Evolutionary conservation across 768 basidiomycete genomes (phyloP).

Genomic region (Tricholoma hemisulphureum): DNA sequence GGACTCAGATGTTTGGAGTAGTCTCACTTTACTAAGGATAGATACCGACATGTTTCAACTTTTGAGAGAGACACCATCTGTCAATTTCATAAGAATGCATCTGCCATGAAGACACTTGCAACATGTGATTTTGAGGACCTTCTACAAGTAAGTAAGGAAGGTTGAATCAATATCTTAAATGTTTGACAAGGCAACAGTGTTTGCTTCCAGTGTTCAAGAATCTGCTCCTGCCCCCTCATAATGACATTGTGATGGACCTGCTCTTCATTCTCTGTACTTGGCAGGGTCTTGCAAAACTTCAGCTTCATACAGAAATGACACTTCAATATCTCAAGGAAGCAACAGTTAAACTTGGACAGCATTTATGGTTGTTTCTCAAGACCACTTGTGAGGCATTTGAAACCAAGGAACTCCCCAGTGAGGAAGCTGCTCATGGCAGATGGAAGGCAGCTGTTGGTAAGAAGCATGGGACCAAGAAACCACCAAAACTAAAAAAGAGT

Average conservation of each 20-base stretch:
- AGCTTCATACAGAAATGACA: slow-evolving; percentile 7
- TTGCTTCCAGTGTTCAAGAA: slow-evolving; percentile 1
- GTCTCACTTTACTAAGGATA: slow-evolving; percentile 9
- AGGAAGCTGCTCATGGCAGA: not conserved
- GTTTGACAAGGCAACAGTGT: not conserved
- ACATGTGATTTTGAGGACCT: slow-evolving; percentile 30
- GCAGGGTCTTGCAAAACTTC: slow-evolving; percentile 9
- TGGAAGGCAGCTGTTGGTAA: not conserved
- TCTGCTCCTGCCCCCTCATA: too few species aligned
- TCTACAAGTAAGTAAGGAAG: slow-evolving; percentile 19
- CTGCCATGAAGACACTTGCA: slow-evolving; percentile 18
- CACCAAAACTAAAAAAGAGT: not conserved
- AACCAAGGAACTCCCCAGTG: not conserved
- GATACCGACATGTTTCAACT: slow-evolving; percentile 27
- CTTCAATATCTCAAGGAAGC: not conserved
- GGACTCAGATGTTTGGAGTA: not conserved
- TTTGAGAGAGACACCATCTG: slow-evolving; percentile 37
- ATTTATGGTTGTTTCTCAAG: not conserved
- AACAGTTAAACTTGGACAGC: not conserved
- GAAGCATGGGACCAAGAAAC: too few species aligned
- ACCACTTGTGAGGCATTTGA: not conserved
- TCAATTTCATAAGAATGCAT: too few species aligned
- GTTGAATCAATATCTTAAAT: not conserved
- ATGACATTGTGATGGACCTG: not conserved
- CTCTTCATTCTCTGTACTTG: slow-evolving; percentile 4